Conservation (phyloP, 345 rosid genomes). For the Aquilaria malaccensis region DNA sequence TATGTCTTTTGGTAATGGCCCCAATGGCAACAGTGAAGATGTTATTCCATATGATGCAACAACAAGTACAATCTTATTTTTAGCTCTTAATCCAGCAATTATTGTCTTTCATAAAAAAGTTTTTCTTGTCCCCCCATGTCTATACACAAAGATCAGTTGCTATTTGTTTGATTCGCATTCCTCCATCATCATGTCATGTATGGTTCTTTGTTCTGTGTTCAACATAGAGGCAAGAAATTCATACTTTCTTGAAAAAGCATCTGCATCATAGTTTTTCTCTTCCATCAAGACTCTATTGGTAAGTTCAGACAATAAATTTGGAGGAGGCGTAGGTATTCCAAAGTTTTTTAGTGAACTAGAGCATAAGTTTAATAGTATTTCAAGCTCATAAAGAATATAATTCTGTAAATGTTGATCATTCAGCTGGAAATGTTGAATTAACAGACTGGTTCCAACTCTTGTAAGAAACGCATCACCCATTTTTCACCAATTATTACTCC, state of each 20-base stretch:
- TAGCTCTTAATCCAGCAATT: background rate
- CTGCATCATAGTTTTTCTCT: background rate
- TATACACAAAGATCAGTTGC: background rate
- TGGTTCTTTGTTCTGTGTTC: background rate
- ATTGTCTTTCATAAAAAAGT: background rate
- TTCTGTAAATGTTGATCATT: background rate
- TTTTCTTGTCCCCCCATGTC: background rate
- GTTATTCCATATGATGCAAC: constrained; percentile 4
- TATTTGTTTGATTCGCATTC: too few relatives aligned
- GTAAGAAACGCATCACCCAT: background rate
- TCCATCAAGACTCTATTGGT: background rate
- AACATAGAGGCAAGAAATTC: background rate
- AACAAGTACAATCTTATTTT: background rate
- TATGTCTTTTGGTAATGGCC: too few relatives aligned
- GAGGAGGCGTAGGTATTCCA: background rate
- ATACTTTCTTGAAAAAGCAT: background rate
- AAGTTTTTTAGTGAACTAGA: background rate
- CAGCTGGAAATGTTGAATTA: background rate
- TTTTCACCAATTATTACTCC: background rate
- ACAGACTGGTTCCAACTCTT: background rate
- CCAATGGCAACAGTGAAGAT: background rate
- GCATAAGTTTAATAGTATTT: background rate
- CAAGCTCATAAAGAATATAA: background rate
- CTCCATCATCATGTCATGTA: background rate
- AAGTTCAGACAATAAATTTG: background rate